A percentile compares a stretch with the other conserved stretches of the same genome.
phyloP scores from a whole-genome alignment of 2,329 filamentous ascomycete genomes.

The Penicillium paneum region DNA sequence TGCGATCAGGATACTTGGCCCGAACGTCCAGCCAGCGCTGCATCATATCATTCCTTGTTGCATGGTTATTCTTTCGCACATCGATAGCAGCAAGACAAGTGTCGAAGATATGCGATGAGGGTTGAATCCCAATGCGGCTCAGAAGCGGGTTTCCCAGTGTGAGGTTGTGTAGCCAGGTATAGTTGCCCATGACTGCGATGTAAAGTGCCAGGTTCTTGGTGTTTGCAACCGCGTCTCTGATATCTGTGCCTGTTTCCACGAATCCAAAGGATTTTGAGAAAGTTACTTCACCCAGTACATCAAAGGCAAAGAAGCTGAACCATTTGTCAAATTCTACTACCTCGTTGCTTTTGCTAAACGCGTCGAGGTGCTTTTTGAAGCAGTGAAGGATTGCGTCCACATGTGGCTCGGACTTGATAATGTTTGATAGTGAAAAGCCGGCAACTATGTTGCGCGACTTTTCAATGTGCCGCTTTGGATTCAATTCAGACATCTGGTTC shows the following conservation, averaged over 20 bases:
- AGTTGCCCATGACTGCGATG: conserved; percentile 35
- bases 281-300: neutral
- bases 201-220: conserved; percentile 32
- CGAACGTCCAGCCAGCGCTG: conserved; percentile 37
- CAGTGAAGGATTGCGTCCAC: conserved; percentile 32
- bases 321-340: conserved; percentile 40
- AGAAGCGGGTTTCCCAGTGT: conserved; percentile 40
- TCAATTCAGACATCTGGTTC: conserved; percentile 41
- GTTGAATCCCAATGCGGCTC: conserved; percentile 34
- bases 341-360: conserved; percentile 16
- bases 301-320: conserved; percentile 38
- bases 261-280: conserved; percentile 35
- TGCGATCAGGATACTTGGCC: conserved; percentile 33
- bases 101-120: conserved; percentile 40
- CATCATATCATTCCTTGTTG: conserved; percentile 36
- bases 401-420: conserved; percentile 28
- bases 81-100: conserved; percentile 34
- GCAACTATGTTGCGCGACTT: conserved; percentile 33
- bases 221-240: conserved; percentile 39
- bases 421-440: conserved; percentile 31
- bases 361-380: conserved; percentile 28
- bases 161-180: conserved; percentile 34
- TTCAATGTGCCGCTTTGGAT: conserved; percentile 36
- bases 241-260: conserved; percentile 31
- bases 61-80: conserved; percentile 32